Conservation (phyloP, 345 rosid species). For the Brassica cretica region DNA sequence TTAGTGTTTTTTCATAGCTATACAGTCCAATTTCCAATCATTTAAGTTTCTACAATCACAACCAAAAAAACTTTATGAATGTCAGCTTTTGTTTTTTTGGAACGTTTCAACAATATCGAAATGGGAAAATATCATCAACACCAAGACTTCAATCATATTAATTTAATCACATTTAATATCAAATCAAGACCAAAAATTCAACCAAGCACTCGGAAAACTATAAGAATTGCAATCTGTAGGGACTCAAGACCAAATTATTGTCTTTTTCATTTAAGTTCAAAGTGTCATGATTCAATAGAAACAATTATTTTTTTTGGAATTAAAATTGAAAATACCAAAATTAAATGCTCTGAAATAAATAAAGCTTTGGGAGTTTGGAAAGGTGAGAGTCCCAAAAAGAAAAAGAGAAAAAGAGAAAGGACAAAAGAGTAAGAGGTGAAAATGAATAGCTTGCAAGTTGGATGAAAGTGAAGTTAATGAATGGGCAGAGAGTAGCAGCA, state of each 20-base stretch:
- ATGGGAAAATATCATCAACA: background rate
- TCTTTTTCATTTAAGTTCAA: slow-evolving; percentile 6
- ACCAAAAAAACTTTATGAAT: background rate
- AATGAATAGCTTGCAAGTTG: slow-evolving; percentile 27
- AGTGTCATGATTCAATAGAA: slow-evolving; percentile 8
- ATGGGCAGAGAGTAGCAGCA: slow-evolving; percentile 35
- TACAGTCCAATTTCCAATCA: no score
- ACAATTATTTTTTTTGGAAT: background rate
- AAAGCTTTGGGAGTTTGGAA: slow-evolving; percentile 26
- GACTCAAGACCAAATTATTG: background rate
- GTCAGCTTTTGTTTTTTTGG: background rate
- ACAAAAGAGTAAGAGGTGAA: background rate
- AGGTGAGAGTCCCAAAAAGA: slow-evolving; percentile 34
- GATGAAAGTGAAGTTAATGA: slow-evolving; percentile 40
- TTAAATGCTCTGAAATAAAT: slow-evolving; percentile 24
- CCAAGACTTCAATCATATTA: background rate
- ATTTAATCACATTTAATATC: background rate
- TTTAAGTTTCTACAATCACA: background rate
- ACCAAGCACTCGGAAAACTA: background rate
- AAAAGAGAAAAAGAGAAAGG: slow-evolving; percentile 15
- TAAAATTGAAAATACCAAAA: background rate
- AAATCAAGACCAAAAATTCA: background rate
- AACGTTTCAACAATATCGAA: background rate
- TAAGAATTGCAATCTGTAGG: background rate
- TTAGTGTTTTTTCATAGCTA: no score